Base-by-base conservation (phyloP, 2,329 filamentous ascomycete species). In the Raffaelea arxii region DNA sequence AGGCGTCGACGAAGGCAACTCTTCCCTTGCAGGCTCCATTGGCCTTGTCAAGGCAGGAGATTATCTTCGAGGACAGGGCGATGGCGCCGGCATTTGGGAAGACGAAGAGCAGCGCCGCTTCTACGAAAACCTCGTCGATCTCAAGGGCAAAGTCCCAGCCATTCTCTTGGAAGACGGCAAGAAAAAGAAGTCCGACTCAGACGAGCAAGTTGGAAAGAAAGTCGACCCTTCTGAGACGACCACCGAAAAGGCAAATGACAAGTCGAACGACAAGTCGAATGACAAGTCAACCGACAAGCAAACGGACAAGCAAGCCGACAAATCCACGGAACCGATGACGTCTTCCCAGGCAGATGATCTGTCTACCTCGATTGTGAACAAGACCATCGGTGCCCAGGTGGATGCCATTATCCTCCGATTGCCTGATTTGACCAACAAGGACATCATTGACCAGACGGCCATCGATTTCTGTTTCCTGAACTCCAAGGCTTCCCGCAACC, bases 401-500 rank as follows among this genome's bases (percentile, higher is more conserved):
- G 94, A 98, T 63, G 85, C 88, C 16, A 72, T 98, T 35, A 71
- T 98, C 25, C 77, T 88, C 21, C 82, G 88, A 21, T 74, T 98
- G n/a, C 89, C 90, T 0, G 91, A 97, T 51, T 70, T 98, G 44
- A 91, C 86, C 32, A 91, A 78, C 58, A 97, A 96, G 60, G 94
- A 98, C 43, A 72, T 81, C 43, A 87, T 96, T 46, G 92, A 98
- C 59, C 84, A 96, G 62, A 82, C 86, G 41, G 92, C 94, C 7
- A 84, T 96, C 51, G 91, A 97, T 59, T 98, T 98, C 60, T 97
- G 92, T 66, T 98, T 96, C 59, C 72, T 98, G 49, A 98, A 98
- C 62, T 98, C 92, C 1, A 98, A 98, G 61, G 92, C 92, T 10
- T 98, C 94, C 1, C 82, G 94, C 25, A 98, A 98, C 62, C 80